These are phyloP conservation scores for Spiromastix sp. DNA, from an alignment of 2,329 filamentous ascomycete species.

Conservation along the genomic window DNA sequence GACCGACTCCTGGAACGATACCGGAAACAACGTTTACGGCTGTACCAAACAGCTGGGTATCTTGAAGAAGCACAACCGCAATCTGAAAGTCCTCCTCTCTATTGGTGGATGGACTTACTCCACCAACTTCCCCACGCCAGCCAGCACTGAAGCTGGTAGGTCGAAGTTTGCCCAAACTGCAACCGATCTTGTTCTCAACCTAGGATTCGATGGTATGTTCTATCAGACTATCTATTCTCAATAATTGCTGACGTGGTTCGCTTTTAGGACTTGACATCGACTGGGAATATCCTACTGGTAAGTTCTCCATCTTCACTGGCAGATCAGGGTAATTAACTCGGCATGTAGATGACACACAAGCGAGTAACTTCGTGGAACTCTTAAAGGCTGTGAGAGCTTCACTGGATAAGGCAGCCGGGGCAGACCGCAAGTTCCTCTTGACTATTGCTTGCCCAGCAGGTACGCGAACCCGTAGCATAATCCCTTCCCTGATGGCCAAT, in stretches of 20 bases:
- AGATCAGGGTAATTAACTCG: not conserved
- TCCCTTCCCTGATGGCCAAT: no score
- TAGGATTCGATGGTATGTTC: slow-evolving; percentile 53
- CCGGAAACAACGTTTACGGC: slow-evolving; percentile 64
- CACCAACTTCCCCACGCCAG: slow-evolving; percentile 63
- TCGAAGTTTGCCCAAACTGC: slow-evolving; percentile 58
- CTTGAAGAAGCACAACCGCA: slow-evolving; percentile 64
- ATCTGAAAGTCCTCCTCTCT: slow-evolving; percentile 69
- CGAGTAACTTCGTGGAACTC: slow-evolving; percentile 32
- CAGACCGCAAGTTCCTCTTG: slow-evolving; percentile 36
- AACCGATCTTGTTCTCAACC: slow-evolving; percentile 64
- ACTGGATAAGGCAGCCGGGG: slow-evolving; percentile 13
- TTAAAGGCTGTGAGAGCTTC: slow-evolving; percentile 34
- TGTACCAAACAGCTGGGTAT: slow-evolving; percentile 66
- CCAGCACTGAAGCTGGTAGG: slow-evolving; percentile 52
- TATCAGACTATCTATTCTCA: not conserved
- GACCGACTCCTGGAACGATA: slow-evolving; percentile 56
- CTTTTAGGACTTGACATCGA: slow-evolving; percentile 34
- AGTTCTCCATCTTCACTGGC: slow-evolving; percentile 2
- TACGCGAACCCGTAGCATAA: slow-evolving; percentile 9
- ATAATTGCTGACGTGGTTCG: slow-evolving; percentile 1
- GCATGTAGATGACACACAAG: slow-evolving; percentile 29
- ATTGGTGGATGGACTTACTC: slow-evolving; percentile 76
- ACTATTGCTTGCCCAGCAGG: slow-evolving; percentile 41
- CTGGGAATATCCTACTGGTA: slow-evolving; percentile 38